Evolutionary conservation across 2,329 filamentous ascomycete species (phyloP), one percentile per base, ranked within the genome.

Genomic region (Magnaporthiopsis rhizophila): DNA sequence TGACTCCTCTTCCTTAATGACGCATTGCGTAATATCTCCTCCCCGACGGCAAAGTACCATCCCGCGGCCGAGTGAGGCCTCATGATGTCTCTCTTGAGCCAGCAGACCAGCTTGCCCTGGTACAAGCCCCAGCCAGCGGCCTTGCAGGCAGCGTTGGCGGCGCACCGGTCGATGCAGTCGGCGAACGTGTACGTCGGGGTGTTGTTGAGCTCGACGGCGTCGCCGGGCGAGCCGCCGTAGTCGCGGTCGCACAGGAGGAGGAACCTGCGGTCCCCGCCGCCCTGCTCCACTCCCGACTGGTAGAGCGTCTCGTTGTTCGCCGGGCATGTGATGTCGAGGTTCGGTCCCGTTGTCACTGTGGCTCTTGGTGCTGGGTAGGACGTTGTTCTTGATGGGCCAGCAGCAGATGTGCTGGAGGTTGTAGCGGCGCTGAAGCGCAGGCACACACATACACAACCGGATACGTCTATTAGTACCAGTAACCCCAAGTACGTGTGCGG

Each of bases 111-210:
- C 1, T 61, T 57, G 8, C 71, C 73, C 0, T 72, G 24, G 45
- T 71, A 72, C 3, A 64, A 65, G 1, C 75, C 76, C 74, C 74
- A 78, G 11, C 75, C 74, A 0, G 73, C 75, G 1, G 72, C 76
- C 0, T 68, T 69, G 59, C 76, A 78, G 0, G 65, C 68, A 2
- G 69, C 65, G 61, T 71, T 68, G 8, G 18, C 32, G 8, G 73
- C 70, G 62, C 76, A 78, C 2, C 62, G 60, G 30, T 70, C 68
- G n/a, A 77, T 69, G 64, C 76, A 78, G 15, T 70, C 71, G 58
- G 70, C 70, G 15, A 76, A 67, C 1, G 67, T 71, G 26, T 64
- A 67, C 8, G 69, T 68, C 34, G 66, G 65, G 58, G 66, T 13
- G 62, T 69, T 68, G 57, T 63, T 68, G 38, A 76, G 65, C 57